Evolutionary conservation across 805 yeast genomes (phyloP), one percentile per base, ranked within the genome.

Genomic region (Candida golubevii): DNA sequence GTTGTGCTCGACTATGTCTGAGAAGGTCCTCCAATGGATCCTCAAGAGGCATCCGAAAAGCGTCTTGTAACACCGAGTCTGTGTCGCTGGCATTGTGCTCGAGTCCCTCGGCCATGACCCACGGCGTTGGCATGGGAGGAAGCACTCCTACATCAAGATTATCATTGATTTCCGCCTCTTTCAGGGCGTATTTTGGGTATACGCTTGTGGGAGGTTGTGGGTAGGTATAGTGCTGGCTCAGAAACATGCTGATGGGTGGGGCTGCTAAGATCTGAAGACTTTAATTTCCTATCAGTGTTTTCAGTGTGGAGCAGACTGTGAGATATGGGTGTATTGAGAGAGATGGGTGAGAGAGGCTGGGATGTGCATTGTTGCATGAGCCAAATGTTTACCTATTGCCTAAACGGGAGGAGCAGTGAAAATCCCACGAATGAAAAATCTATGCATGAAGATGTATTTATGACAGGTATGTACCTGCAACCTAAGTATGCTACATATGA

Each of bases 1-100:
- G 50, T 7, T 37, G 45, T n/a, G 39, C 38, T 39, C 45, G 40
- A 42, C 55, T 55, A 32, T 57, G 58, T 3, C 29, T 38, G 7
- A 62, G 49, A 28, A 63, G 44, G n/a, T 50, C 54, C 10, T 50
- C 53, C 15, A 63, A 50, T 1, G 66, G 65, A 34, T 59, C 61
- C 5, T 42, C 49, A 5, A 47, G 38, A 5, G 43, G 29, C 10
- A 33, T 12, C 6, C 6, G 13, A 13, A 9, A 15, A 33, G 12
- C 15, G 6, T 11, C 23, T 9, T 10, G n/a, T 7, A 30, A 26
- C 5, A 10, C 13, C 23, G 36, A 15, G 29, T 8, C 27, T 15
- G 31, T 12, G 4, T 23, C 26, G n/a, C 26, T 13, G 3, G 11
- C 23, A 8, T 10, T 15, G 8, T 12, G 26, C 9, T 8, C 8